Conservation (phyloP, 2,329 filamentous ascomycete genomes). For the Cordyceps fumosorosea region DNA sequence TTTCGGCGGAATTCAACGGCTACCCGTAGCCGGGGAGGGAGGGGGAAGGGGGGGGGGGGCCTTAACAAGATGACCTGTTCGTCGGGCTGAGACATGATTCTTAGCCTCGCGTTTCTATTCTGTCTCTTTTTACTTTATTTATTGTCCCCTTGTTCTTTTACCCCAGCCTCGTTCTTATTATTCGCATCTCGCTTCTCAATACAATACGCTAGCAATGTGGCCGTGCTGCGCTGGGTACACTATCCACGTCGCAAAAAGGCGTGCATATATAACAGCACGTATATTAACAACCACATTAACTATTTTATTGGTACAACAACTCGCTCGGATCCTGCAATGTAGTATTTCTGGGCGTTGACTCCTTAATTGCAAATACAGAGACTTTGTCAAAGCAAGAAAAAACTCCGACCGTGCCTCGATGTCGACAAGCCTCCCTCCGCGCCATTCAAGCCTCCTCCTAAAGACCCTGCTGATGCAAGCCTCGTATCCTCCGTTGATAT, state of each 20-base stretch:
- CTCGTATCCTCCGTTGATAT: background rate
- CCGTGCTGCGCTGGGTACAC: background rate
- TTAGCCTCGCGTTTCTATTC: background rate
- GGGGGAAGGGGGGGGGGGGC: background rate
- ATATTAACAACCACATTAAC: background rate
- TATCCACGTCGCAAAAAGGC: background rate
- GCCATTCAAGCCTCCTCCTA: no score
- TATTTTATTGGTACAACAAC: background rate
- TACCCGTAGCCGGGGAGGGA: background rate
- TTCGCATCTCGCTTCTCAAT: background rate
- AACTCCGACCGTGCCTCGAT: background rate
- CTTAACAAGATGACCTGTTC: background rate
- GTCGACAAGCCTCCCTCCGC: no score
- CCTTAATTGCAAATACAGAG: background rate
- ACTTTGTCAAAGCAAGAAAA: background rate
- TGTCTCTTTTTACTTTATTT: background rate
- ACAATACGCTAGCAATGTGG: background rate
- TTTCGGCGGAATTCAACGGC: background rate
- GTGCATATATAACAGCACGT: background rate
- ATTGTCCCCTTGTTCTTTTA: background rate
- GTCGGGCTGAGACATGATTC: slow-evolving; percentile 9
- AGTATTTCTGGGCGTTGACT: background rate
- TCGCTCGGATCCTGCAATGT: background rate
- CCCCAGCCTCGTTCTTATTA: background rate
- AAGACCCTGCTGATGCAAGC: background rate